Conservation (phyloP, 1,284 basidiomycete genomes). For the Erythrobasidium hasegawianum region DNA sequence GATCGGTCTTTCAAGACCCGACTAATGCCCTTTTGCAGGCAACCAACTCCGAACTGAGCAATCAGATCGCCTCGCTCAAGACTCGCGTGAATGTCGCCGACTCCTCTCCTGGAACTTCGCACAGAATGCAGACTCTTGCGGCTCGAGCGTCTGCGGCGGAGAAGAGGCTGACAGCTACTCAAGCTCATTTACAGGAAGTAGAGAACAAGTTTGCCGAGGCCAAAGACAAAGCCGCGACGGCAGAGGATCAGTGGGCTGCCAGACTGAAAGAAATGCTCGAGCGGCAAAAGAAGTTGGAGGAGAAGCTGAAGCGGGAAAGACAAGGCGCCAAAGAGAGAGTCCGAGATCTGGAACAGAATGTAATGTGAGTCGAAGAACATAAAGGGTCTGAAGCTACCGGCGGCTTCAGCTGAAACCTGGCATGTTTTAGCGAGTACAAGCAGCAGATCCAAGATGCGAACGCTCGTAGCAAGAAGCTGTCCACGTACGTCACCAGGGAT, state of each 20-base stretch:
- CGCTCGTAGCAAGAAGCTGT: slow-evolving; percentile 16
- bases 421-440: slow-evolving; percentile 15
- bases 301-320: slow-evolving; percentile 88
- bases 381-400: no score
- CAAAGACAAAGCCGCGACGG: slow-evolving; percentile 63
- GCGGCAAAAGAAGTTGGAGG: slow-evolving; percentile 76
- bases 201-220: slow-evolving; percentile 76
- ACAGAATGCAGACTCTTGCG: slow-evolving; percentile 65
- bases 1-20: no score
- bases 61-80: slow-evolving; percentile 65
- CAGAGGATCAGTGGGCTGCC: slow-evolving; percentile 85
- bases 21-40: slow-evolving; percentile 56
- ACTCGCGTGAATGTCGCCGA: slow-evolving; percentile 48
- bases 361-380: slow-evolving; percentile 37
- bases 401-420: neutral
- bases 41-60: slow-evolving; percentile 69
- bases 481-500: slow-evolving; percentile 10
- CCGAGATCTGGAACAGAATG: slow-evolving; percentile 50
- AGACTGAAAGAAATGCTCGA: slow-evolving; percentile 86
- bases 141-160: slow-evolving; percentile 76
- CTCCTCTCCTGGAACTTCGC: slow-evolving; percentile 51
- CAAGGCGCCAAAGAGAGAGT: slow-evolving; percentile 86
- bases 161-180: slow-evolving; percentile 69
- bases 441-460: slow-evolving; percentile 23
- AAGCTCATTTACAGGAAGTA: slow-evolving; percentile 72